These are phyloP conservation scores for Themeda triandra DNA, from an alignment of 176 grass and related monocot species.

Conservation along the genomic window DNA sequence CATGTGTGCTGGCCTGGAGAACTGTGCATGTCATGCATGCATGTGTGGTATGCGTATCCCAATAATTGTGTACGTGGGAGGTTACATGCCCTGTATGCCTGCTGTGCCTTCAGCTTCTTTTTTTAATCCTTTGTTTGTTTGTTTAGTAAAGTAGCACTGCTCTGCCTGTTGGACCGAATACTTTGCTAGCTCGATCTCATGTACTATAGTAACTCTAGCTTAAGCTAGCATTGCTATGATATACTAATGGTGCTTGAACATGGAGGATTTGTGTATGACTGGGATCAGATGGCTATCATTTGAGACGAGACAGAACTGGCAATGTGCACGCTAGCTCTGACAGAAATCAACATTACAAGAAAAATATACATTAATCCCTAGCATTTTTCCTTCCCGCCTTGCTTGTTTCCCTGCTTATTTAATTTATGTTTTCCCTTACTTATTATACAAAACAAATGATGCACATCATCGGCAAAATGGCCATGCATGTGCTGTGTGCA, in stretches of 20 bases:
- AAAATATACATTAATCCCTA: too few relatives aligned
- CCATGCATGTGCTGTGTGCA: too few relatives aligned
- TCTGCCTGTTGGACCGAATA: background rate
- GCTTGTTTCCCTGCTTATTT: too few relatives aligned
- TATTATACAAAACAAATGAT: too few relatives aligned
- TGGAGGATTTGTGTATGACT: background rate
- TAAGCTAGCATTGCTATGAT: too few relatives aligned
- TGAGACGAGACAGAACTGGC: background rate
- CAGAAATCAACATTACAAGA: too few relatives aligned
- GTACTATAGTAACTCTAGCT: background rate
- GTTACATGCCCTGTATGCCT: background rate
- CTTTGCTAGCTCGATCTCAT: background rate
- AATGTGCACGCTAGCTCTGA: too few relatives aligned
- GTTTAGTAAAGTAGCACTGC: background rate
- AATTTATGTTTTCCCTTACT: too few relatives aligned
- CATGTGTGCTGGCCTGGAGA: background rate
- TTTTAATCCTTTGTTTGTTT: background rate
- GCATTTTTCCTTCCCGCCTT: too few relatives aligned
- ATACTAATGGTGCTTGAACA: background rate
- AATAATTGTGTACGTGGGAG: slow-evolving; percentile 47
- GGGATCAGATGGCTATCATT: background rate
- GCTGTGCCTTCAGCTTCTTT: background rate
- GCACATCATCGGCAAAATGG: too few relatives aligned
- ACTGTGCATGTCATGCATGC: background rate
- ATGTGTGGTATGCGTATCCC: slow-evolving; percentile 1